Evolutionary conservation across 2,329 filamentous ascomycete genomes (phyloP), one percentile per base, ranked within the genome.

Genomic region (Blumeriella jaapii): DNA sequence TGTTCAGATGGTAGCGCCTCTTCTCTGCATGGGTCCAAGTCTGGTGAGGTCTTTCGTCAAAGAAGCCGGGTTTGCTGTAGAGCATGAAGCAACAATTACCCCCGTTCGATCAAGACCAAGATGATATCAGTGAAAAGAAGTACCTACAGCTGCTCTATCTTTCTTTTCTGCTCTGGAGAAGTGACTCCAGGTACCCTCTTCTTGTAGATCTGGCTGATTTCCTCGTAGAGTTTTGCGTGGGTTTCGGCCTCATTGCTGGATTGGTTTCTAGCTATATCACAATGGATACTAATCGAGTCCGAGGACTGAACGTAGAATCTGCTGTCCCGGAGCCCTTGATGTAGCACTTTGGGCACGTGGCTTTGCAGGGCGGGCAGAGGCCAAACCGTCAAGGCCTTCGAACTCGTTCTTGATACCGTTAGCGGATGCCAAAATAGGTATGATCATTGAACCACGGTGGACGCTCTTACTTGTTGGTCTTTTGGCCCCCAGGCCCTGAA

Each of bases 161-260:
- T 64, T 44, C 67, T 62, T 41, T 63, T 66, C 41, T 73, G 65
- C 53, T 67, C 69, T 57, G 63, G 62, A 47, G 69, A 44, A 3
- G 54, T 53, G 4, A 49, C 34, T 1, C 54, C 54, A 1, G 54
- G 55, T 7, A 57, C 45, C 6, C 24, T 42, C 10, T 37, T 41
- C 29, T 45, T 49, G 25, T 52, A 54, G 3, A 55, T 47, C 6
- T 38, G 30, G 13, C 31, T 40, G 20, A 58, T 48, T 33, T 55
- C 50, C 2, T 52, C 42, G 34, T 38, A 28, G 0, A 58, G 44
- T 13, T 47, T 51, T 26, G 33, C 26, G 34, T 50, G 44, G 11
- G 44, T 52, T 27, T 53, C 49, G 10, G 48, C 39, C 34, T 41
- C 41, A 31, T 58, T 58, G 2, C 47, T 39, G 13, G 39, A 34